Base-by-base conservation (phyloP, 352 stramenopile genomes). In the Phytophthora pseudosyringae region DNA sequence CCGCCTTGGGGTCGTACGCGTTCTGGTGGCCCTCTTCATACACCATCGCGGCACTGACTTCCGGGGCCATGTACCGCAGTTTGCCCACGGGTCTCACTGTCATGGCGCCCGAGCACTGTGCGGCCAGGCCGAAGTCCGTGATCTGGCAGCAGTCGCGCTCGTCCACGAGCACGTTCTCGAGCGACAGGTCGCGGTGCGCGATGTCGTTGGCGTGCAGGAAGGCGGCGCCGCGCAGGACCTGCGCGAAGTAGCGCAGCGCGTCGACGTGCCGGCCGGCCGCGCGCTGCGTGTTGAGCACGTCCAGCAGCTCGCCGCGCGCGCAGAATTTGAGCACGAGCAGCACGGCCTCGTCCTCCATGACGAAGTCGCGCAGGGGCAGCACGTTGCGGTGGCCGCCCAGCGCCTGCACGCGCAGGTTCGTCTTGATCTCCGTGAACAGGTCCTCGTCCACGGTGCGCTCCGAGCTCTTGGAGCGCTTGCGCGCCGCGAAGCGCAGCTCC, bases 141-240 rank as follows among this genome's bases (percentile, higher is more conserved):
- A 95, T 83, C 40, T 93, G 80, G 64, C 83, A 93, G 64, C 66
- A 76, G 63, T 91, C 84, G 6, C 67, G 36, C 18, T 73, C 73
- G 49, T 91, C 81, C 29, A 95, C 80, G 1, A 95, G 69, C 53
- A 95, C 75, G 59, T 95, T 95, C 54, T 95, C 88, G 9, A 94
- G 73, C 13, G 85, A 94, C 47, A 95, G 54, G 49, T 95, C 88
- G 29, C 88, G 81, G 67, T 95, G 88, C 29, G 83, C 85, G 57
- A 95, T 90, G 45, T 76, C 85, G 33, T 92, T 67, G 3, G 70
- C 61, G 61, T 95, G 88, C 31, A 95, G 69, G 61, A 94, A 95
- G 7, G 76, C 60, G n/a, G 88, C 71, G 32, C 78, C 87, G 8
- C 65, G 59, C 15, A 88, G 45, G 18, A 90, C 82, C 59, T 95